Evolutionary conservation across 805 yeast species (phyloP).

Genomic region (Yarrowia osloensis): DNA sequence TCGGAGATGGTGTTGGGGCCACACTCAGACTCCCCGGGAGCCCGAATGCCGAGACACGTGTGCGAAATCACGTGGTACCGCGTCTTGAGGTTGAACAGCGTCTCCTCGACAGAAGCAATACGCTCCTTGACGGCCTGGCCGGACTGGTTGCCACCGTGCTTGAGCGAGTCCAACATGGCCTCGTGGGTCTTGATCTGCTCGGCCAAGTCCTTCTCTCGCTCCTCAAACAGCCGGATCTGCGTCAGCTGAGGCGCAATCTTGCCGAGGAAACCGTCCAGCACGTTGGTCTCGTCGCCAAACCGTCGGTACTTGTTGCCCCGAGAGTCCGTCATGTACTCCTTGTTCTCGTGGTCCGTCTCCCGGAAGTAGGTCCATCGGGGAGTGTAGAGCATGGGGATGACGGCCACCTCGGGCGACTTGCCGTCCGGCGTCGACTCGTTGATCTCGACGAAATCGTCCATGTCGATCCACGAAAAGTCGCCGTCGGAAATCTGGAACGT

Average conservation of each 20-base stretch:
- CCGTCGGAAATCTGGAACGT: conserved; percentile 41
- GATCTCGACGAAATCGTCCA: conserved; percentile 73
- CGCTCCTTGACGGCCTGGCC: conserved; percentile 35
- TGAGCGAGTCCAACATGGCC: conserved; percentile 42
- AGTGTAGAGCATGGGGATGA: conserved; percentile 64
- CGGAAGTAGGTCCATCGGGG: conserved; percentile 71
- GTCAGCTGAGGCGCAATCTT: conserved; percentile 38
- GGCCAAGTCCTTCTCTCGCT: conserved; percentile 39
- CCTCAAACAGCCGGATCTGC: conserved; percentile 38
- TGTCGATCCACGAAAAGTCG: conserved; percentile 64
- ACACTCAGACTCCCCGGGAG: conserved; percentile 26
- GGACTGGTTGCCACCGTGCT: conserved; percentile 33
- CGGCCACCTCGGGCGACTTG: conserved; percentile 46
- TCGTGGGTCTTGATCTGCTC: conserved; percentile 41
- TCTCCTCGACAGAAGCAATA: conserved; percentile 32
- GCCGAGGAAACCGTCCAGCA: conserved; percentile 63
- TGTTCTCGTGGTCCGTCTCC: conserved; percentile 53
- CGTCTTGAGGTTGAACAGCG: conserved; percentile 33
- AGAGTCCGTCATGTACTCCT: conserved; percentile 38
- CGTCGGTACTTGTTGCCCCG: conserved; percentile 43
- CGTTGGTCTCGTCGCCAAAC: conserved; percentile 52
- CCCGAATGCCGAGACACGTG: conserved; percentile 2
- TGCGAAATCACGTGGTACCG: conserved; percentile 32
- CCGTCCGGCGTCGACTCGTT: conserved; percentile 44
- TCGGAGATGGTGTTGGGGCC: conserved; percentile 15